Evolutionary conservation across 768 basidiomycete genomes (phyloP).

Genomic region (Paxillus rubicundulus): DNA sequence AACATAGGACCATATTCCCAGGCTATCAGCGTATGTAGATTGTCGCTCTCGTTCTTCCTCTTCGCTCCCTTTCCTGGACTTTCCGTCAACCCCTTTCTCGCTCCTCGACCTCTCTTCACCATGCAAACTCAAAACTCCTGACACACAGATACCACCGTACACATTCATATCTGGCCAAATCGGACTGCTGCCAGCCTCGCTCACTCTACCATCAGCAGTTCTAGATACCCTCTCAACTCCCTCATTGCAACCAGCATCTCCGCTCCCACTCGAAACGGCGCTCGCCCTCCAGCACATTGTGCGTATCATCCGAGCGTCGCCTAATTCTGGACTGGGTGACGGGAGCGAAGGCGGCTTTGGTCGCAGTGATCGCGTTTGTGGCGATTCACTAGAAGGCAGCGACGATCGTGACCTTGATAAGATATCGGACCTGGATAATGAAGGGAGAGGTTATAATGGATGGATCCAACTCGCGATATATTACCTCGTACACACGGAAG

Average conservation of each 20-base stretch:
- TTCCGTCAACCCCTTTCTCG: background rate
- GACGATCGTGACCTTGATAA: slow-evolving; percentile 36
- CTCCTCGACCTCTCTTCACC: background rate
- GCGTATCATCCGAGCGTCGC: slow-evolving; percentile 56
- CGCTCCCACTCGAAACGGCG: slow-evolving; percentile 61
- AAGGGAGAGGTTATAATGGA: slow-evolving; percentile 32
- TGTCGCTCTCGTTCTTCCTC: background rate
- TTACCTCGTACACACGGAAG: slow-evolving; percentile 54
- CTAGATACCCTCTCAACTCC: slow-evolving; percentile 25
- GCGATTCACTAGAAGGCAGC: slow-evolving; percentile 53
- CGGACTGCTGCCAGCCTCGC: slow-evolving; percentile 73
- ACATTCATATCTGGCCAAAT: slow-evolving; percentile 97
- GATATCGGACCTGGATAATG: slow-evolving; percentile 35
- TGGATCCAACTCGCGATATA: slow-evolving; percentile 64
- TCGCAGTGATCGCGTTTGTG: slow-evolving; percentile 36
- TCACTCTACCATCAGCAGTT: slow-evolving; percentile 61
- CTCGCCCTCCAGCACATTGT: slow-evolving; percentile 78
- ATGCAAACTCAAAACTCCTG: no score
- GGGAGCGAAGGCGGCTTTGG: slow-evolving; percentile 28
- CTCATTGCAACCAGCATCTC: slow-evolving; percentile 49
- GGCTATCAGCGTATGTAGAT: slow-evolving; percentile 66
- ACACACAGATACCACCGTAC: slow-evolving; percentile 60
- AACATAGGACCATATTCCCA: slow-evolving; percentile 99
- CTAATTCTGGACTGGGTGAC: slow-evolving; percentile 42
- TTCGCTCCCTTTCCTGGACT: background rate